Evolutionary conservation across 2,329 filamentous ascomycete genomes (phyloP).

Genomic region (Aspergillus felis): DNA sequence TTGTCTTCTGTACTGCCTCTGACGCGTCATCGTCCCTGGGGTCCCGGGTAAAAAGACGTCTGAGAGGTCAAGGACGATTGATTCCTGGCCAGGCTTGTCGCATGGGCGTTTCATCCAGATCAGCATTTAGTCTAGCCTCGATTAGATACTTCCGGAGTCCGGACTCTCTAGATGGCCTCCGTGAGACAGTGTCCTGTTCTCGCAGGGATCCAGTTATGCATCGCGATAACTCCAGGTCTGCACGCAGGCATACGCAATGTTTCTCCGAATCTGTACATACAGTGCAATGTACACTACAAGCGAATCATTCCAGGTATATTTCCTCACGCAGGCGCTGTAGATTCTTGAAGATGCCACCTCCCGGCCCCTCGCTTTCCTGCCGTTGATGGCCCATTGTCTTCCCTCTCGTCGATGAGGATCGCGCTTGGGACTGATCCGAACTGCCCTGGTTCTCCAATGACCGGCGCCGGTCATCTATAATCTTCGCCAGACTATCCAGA

Average conservation of each 20-base stretch:
- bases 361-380: slow-evolving; percentile 36
- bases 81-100: neutral
- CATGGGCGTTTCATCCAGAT: neutral
- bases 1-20: neutral
- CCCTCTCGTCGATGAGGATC: neutral
- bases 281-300: neutral
- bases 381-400: slow-evolving; percentile 14
- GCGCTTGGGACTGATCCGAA: slow-evolving; percentile 26
- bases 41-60: neutral
- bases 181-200: neutral
- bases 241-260: neutral
- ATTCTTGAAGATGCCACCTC: slow-evolving; percentile 51
- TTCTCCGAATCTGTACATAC: neutral
- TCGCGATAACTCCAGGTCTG: neutral
- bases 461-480: slow-evolving; percentile 70
- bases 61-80: neutral
- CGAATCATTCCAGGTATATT: slow-evolving; percentile 47
- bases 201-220: neutral
- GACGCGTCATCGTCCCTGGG: neutral
- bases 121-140: neutral
- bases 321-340: slow-evolving; percentile 52
- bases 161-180: neutral
- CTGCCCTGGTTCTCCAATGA: slow-evolving; percentile 40
- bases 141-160: neutral
- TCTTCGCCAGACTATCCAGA: slow-evolving; percentile 73